These are phyloP conservation scores for Neofusicoccum umdonicola DNA, from an alignment of 2,329 filamentous ascomycete species.

Conservation along the genomic window DNA sequence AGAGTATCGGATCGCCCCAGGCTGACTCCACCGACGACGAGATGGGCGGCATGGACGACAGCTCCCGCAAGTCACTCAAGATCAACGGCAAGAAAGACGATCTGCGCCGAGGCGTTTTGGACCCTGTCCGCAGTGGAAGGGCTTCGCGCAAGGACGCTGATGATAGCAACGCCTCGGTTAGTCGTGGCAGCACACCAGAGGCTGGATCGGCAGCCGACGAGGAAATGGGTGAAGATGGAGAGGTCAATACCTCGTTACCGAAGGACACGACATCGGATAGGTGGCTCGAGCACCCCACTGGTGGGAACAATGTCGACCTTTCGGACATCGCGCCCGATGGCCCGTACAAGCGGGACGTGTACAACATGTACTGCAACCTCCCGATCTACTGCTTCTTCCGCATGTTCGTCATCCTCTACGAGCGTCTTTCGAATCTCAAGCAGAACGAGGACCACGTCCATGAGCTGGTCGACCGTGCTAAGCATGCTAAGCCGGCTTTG, in stretches of 20 bases:
- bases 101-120: conserved; percentile 82
- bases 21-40: conserved; percentile 71
- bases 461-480: conserved; percentile 70
- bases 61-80: conserved; percentile 65
- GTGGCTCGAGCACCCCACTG: conserved; percentile 59
- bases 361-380: conserved; percentile 88
- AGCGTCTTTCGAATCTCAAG: conserved; percentile 80
- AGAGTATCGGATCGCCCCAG: conserved; percentile 54
- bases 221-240: conserved; percentile 58
- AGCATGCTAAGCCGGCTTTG: conserved; percentile 74
- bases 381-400: conserved; percentile 94
- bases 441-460: conserved; percentile 70
- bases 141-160: conserved; percentile 72
- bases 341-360: conserved; percentile 74
- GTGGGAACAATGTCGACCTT: conserved; percentile 58
- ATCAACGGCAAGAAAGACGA: conserved; percentile 65
- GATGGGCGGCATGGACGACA: conserved; percentile 63
- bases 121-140: conserved; percentile 70
- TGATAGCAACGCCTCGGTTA: conserved; percentile 72
- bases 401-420: conserved; percentile 88
- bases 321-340: conserved; percentile 71
- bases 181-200: conserved; percentile 87
- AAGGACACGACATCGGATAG: conserved; percentile 56
- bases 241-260: conserved; percentile 52
- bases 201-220: conserved; percentile 74